Evolutionary conservation across 148 eudicot species (phyloP), one percentile per base, ranked within the genome.

Genomic region (Vaccinium macrocarpon): DNA sequence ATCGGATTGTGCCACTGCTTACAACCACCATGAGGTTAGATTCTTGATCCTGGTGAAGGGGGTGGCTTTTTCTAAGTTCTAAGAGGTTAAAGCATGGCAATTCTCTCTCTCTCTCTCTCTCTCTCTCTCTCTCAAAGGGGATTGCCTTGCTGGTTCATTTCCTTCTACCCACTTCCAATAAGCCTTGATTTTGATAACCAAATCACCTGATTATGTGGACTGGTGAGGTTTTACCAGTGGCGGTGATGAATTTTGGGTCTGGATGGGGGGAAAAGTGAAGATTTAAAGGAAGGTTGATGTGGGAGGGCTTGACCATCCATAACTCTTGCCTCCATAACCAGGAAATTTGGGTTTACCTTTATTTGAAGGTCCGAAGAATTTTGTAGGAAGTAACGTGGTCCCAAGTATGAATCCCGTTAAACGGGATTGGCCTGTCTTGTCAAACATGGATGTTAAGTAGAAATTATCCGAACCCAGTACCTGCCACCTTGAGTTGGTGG

Each of bases 21-120:
- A 81, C 75, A 75, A 86, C 80, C 81, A 72, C 83, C 83, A 90
- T 73, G 91, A 91, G 95, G 95, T 91, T 76, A 32, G 85, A 82
- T 78, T 66, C 68, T 76, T 53, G 2, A 35, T 27, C 42, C 12
- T 68, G 6, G 25, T 27, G 18, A 13, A 27, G 35, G 42, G 15
- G 55, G 55, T 10, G 11, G 11, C 5, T 68, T 27, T 23, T 68
- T 68, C 25, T 14, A 10, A 66, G 29, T 62, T 62, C 70, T 23
- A 62, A 8, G 27, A 62, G 70, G 29, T 62, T 62, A 62, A n/a
- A 23, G 70, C 70, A 9, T 25, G 70, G 70, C 13, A 5, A 23
- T 23, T 1, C 14, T n/a, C 11, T 8, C 70, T 62, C 50, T 8
- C 25, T 85, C 81, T 53, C 76, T 81, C 76, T 84, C 64, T 66